Conservation (phyloP, 208 protist genomes). For the Tritrichomonas foetus region DNA sequence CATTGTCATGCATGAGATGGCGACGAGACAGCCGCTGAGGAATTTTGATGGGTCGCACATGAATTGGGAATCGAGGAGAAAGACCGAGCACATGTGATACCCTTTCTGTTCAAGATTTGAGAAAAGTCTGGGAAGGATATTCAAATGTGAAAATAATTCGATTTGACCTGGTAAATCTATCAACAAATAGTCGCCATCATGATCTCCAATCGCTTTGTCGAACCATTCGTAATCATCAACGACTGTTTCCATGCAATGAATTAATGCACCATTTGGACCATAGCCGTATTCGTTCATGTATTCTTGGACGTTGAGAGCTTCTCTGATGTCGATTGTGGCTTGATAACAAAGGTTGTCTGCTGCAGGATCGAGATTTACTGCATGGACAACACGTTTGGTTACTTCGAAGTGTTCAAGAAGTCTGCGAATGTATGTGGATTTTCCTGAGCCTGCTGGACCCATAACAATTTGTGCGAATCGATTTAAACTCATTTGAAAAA, state of each 20-base stretch:
- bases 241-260: slow-evolving; percentile 75
- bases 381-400: background rate
- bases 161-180: slow-evolving; percentile 42
- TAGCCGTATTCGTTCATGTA: slow-evolving; percentile 68
- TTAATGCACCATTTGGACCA: slow-evolving; percentile 73
- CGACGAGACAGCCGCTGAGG: background rate
- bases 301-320: slow-evolving; percentile 55
- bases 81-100: background rate
- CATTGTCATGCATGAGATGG: background rate
- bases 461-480: slow-evolving; percentile 29
- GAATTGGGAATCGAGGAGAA: slow-evolving; percentile 28
- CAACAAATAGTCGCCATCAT: slow-evolving; percentile 29
- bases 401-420: background rate
- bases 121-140: slow-evolving; percentile 3
- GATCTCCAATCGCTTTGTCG: slow-evolving; percentile 24
- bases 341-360: background rate
- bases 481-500: background rate
- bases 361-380: slow-evolving; percentile 40
- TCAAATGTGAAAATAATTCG: slow-evolving; percentile 19
- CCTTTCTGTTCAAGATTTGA: slow-evolving; percentile 15
- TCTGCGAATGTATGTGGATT: background rate
- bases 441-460: slow-evolving; percentile 28
- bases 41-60: slow-evolving; percentile 34
- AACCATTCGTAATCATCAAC: slow-evolving; percentile 62
- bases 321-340: background rate